phyloP scores from a whole-genome alignment of 352 stramenopile genomes.

The Aphanomyces euteiches region DNA sequence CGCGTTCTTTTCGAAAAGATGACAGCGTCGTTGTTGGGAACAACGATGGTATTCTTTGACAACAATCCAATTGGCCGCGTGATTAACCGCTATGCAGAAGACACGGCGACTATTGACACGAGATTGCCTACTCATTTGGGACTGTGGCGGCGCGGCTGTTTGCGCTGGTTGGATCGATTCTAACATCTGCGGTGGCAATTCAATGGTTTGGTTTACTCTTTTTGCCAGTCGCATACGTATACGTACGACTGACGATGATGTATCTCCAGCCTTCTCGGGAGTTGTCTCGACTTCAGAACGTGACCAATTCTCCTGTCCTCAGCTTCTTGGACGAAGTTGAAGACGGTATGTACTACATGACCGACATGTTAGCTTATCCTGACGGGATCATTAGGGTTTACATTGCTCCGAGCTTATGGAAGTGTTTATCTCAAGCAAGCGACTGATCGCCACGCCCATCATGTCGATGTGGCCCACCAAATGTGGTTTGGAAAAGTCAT shows the following conservation, averaged over 20 bases:
- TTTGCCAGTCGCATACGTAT: conserved; percentile 14
- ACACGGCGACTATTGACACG: no score
- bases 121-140: no score
- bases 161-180: no score
- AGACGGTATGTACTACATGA: conserved; percentile 3
- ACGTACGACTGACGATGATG: conserved; percentile 41
- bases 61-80: no score
- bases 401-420: conserved; percentile 41
- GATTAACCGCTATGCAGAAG: no score
- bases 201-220: not conserved
- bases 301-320: conserved; percentile 43
- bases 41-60: no score
- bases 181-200: no score
- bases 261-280: conserved; percentile 48
- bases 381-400: conserved; percentile 34
- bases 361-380: conserved; percentile 27
- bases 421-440: conserved; percentile 36
- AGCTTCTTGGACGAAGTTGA: conserved; percentile 33
- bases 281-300: conserved; percentile 39
- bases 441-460: conserved; percentile 37
- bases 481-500: conserved; percentile 69
- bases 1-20: no score
- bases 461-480: conserved; percentile 64
- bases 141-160: no score
- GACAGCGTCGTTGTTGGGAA: no score